Evolutionary conservation across 2,329 filamentous ascomycete species (phyloP), one percentile per base, ranked within the genome.

Genomic region (Trichoderma aggressivum): DNA sequence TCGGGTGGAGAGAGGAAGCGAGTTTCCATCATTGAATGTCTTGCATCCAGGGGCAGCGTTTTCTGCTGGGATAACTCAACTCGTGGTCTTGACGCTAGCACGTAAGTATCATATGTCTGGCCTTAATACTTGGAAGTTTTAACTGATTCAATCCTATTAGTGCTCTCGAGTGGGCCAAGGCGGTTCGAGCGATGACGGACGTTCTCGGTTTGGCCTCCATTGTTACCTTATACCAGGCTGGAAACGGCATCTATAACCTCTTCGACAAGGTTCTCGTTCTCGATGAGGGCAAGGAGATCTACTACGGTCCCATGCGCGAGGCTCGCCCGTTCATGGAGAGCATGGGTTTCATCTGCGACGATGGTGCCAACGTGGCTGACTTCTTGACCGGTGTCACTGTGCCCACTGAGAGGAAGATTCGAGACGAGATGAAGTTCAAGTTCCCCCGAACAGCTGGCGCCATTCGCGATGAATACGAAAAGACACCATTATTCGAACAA

Each of bases 241-340:
- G 89, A 7, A 91, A 92, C 70, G 88, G 86, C 28, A 92, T 92
- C 71, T 92, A 91, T 77, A 82, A 91, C 30, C 83, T 90, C 0
- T 92, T 92, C 76, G 90, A 92, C 77, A 92, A 92, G 76, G 89
- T 92, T 0, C 82, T 92, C 0, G 86, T 92, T 10, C 84, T 92
- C 4, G 89, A 92, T 60, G 86, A 88, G 71, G 90, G 90, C 60
- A 88, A 89, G 72, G 79, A 92, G 74, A 84, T 91, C 59, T 92
- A 86, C 80, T 92, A 90, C 73, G 90, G 90, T 0, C 85, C 89
- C 0, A 81, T 84, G 74, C 79, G 83, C 7, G 82, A 89, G 72
- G 90, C 90, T 0, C 80, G 84, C 5, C 86, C 88, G 0, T 92
- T 90, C 75, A 90, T 92, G 85, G 89, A 91, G 75, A 79, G 83